phyloP scores from a whole-genome alignment of 495 filamentous ascomycete genomes.

The Elaphomyces granulatus region DNA sequence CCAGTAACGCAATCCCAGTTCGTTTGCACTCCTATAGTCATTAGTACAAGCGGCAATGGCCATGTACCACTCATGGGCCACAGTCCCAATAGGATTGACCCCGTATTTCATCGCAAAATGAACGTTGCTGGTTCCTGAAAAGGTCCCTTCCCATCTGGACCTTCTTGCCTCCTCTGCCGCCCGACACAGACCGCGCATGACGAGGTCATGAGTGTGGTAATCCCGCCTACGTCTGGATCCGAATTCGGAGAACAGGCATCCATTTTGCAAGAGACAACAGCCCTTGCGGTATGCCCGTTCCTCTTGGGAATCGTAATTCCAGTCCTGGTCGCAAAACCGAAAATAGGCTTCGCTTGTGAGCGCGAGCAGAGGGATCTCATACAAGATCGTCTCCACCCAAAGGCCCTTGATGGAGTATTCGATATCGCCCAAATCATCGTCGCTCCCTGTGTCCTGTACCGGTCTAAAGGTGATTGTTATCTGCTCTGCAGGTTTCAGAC shows the following conservation, averaged over 20 bases:
- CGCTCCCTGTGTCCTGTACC: constrained; percentile 45
- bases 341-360: constrained; percentile 94
- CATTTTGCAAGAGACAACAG: constrained; percentile 55
- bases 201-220: constrained; percentile 88
- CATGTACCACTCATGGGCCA: constrained; percentile 99
- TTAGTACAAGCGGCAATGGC: constrained; percentile 82
- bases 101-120: constrained; percentile 90
- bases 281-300: constrained; percentile 72
- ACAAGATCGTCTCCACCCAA: constrained; percentile 93
- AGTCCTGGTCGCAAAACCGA: constrained; percentile 82
- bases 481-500: constrained; percentile 64
- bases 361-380: constrained; percentile 89
- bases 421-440: constrained; percentile 58
- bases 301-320: constrained; percentile 72
- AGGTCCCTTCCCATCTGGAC: constrained; percentile 48
- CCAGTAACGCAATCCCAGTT: constrained; percentile 74
- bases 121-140: constrained; percentile 89
- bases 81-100: constrained; percentile 73
- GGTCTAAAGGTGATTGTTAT: constrained; percentile 57
- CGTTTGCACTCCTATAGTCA: constrained; percentile 72
- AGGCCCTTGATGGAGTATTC: constrained; percentile 59
- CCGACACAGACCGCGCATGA: constrained; percentile 65
- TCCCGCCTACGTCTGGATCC: constrained; percentile 77
- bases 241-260: constrained; percentile 88
- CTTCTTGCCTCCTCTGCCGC: constrained; percentile 53